Evolutionary conservation across 2,329 filamentous ascomycete species (phyloP), one percentile per base, ranked within the genome.

Genomic region (Scortechinia acanthostroma): DNA sequence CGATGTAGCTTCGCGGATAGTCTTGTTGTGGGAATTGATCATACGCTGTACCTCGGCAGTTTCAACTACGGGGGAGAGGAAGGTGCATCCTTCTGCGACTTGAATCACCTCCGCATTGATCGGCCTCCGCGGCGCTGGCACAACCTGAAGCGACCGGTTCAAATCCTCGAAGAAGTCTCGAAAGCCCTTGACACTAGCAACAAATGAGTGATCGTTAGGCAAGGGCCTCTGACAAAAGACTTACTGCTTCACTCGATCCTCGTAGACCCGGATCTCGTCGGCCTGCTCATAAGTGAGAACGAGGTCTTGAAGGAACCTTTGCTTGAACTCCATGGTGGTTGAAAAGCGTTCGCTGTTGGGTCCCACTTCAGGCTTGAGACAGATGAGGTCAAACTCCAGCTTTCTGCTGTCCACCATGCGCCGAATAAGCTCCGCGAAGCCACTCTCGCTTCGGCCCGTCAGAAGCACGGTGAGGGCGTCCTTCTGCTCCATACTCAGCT

Each of bases 271-370:
- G 42, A 88, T 74, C 51, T 86, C 82, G 21, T 81, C 75, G 1
- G 83, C 82, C 46, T 76, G 65, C 43, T 70, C 71, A 61, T 87
- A 88, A 21, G 83, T 87, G 57, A 78, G 72, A 52, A 86, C 68
- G 42, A 88, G 66, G 49, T 80, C 76, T 50, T 73, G 70, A 22
- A 88, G 68, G 49, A 88, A 75, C 23, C 71, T 70, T 52, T 86
- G 77, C 63, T 88, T 88, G 66, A 85, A 88, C 4, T 69, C 63
- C 72, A 86, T 82, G 2, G 84, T 88, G 45, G 69, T 77, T 35
- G 63, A 58, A 56, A 87, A 84, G 19, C 69, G 70, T 56, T 86
- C 73, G 45, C 75, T 76, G 35, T 73, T 72, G 2, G 83, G 83
- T 1, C 80, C 76, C 44, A 75, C 73, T 47, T 74, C 71, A 3